Evolutionary conservation across 805 yeast genomes (phyloP), one percentile per base, ranked within the genome.

Genomic region (Debaryomyces castellii): DNA sequence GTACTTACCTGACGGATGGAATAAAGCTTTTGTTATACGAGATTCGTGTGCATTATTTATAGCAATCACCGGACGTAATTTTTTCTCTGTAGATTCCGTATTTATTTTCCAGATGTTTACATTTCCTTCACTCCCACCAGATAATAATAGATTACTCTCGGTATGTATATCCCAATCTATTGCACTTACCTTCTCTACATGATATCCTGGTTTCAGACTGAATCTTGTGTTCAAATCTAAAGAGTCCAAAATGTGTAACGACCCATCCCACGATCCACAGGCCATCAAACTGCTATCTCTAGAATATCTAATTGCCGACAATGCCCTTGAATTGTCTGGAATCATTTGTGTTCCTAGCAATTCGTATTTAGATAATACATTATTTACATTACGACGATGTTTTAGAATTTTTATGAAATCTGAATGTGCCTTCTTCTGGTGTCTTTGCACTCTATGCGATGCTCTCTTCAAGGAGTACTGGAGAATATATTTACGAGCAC

Each of bases 251-350:
- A 88, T 50, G 49, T 74, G 76, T 4, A 89, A 53, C 22, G 73
- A 72, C 3, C 97, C 97, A 50, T 83, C 80, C 97, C 98, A 92
- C 30, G 94, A 86, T 0, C 90, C 94, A 11, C 81, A 71, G 0
- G 89, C 85, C 2, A 87, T 62, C 2, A 50, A 42, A 1, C 54
- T 36, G 3, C 67, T 61, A 42, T 68, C 58, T 0, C 67, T 63
- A 4, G 81, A 70, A 47, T 79, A 71, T 5, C 79, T 54, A 0
- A 83, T 79, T 2, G 71, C 60, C 0, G 96, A 83, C 0, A 87
- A 73, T 3, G 96, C 89, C 46, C 97, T 69, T 3, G 76, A 71
- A 17, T 87, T 82, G 9, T 67, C 66, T 33, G 58, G 57, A 1
- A 84, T 78, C 16, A 85, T 64, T 58, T 90, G 95, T 0, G 96